Conservation (phyloP, 2,329 filamentous ascomycete species). For the Diaporthe vexans region DNA sequence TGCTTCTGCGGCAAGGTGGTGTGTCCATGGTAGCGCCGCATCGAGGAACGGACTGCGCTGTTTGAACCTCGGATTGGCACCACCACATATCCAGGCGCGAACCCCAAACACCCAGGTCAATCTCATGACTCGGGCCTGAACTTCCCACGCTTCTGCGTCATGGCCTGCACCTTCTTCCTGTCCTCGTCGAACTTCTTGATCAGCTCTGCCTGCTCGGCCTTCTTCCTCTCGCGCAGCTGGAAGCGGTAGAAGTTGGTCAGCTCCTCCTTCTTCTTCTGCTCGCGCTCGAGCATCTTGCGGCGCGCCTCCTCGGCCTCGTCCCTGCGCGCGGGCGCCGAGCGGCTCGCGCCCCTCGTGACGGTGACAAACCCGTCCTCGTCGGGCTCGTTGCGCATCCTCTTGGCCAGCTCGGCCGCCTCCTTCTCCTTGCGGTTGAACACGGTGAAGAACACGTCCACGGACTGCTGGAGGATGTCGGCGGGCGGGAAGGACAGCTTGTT, state of each 20-base stretch:
- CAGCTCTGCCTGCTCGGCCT: conserved; percentile 79
- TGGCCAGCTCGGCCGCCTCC: conserved; percentile 73
- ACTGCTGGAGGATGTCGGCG: conserved; percentile 74
- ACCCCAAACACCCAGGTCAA: too few relatives aligned
- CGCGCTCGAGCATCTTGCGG: conserved; percentile 73
- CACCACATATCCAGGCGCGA: background rate
- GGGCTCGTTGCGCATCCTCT: conserved; percentile 79
- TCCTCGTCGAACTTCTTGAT: conserved; percentile 83
- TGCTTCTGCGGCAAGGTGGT: background rate
- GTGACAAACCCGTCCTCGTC: conserved; percentile 98
- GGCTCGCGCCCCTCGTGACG: conserved; percentile 80
- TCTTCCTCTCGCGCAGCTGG: conserved; percentile 84
- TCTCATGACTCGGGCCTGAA: conserved; percentile 65
- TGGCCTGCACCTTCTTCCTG: conserved; percentile 76
- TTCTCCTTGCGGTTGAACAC: conserved; percentile 81
- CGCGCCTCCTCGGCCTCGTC: conserved; percentile 76
- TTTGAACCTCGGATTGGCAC: background rate
- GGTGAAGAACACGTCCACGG: conserved; percentile 88
- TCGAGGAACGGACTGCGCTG: background rate
- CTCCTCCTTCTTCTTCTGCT: conserved; percentile 73
- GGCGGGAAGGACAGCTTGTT: conserved; percentile 80
- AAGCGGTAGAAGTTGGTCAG: conserved; percentile 86
- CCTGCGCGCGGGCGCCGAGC: conserved; percentile 79
- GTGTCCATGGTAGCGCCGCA: background rate
- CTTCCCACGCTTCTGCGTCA: conserved; percentile 76